Conservation (phyloP, 1,284 basidiomycete genomes). For the Papiliotrema fonsecae region DNA sequence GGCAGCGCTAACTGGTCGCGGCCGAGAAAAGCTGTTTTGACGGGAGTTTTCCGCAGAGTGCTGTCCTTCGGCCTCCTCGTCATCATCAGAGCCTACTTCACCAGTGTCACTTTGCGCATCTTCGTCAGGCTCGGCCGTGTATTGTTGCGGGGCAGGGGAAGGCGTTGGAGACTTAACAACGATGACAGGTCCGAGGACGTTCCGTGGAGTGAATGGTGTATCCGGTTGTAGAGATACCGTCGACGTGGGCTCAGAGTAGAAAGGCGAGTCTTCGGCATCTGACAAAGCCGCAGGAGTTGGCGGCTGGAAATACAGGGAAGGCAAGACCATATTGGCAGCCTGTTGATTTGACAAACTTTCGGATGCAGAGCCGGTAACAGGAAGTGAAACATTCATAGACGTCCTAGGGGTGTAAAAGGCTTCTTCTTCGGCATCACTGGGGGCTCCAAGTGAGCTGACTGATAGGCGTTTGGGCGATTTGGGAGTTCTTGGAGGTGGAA, state of each 20-base stretch:
- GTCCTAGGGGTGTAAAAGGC: conserved; percentile 24
- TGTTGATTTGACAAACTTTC: neutral
- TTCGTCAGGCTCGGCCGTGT: conserved; percentile 9
- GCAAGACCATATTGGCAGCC: neutral
- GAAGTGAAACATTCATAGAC: conserved; percentile 5
- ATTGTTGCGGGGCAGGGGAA: neutral
- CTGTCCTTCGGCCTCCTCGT: conserved; percentile 13
- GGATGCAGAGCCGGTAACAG: conserved; percentile 3
- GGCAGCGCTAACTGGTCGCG: neutral
- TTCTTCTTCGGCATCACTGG: conserved; percentile 3
- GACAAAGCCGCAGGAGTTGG: conserved; percentile 31
- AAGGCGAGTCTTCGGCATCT: conserved; percentile 23
- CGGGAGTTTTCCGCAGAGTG: neutral
- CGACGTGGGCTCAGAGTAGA: conserved; percentile 19
- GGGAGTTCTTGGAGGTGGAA: conserved; percentile 2
- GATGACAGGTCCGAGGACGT: neutral
- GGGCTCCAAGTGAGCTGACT: neutral
- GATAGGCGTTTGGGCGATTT: neutral
- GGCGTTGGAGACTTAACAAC: neutral
- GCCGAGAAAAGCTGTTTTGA: conserved; percentile 4
- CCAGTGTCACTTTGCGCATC: conserved; percentile 22
- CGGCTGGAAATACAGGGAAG: conserved; percentile 21
- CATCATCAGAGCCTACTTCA: conserved; percentile 26
- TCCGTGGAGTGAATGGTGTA: neutral
- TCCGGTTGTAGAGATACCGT: neutral